phyloP scores from a whole-genome alignment of 768 basidiomycete genomes.

The Tricholoma hemisulphureum region DNA sequence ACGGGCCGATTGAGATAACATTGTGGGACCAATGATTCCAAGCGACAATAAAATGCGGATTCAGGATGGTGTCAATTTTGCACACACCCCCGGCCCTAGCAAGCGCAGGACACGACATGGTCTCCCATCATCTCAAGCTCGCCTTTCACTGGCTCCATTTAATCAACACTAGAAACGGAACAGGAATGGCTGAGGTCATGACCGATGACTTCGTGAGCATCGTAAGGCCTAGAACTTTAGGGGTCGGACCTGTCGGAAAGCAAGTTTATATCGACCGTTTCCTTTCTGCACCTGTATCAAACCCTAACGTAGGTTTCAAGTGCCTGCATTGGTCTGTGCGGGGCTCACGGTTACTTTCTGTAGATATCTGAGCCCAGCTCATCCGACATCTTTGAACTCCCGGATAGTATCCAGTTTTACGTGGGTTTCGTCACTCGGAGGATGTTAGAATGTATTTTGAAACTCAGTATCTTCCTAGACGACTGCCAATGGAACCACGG shows the following conservation, averaged over 20 bases:
- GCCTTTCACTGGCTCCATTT: background rate
- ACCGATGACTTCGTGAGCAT: background rate
- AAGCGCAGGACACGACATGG: too few relatives aligned
- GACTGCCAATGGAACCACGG: conserved; percentile 10
- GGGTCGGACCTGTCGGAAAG: background rate
- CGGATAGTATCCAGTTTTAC: conserved; percentile 7
- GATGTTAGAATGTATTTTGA: background rate
- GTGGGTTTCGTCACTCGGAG: conserved; percentile 3
- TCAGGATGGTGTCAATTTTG: too few relatives aligned
- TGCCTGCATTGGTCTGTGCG: too few relatives aligned
- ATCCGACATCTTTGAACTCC: conserved; percentile 8
- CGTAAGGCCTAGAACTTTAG: background rate
- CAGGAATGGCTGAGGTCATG: background rate
- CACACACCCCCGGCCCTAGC: too few relatives aligned
- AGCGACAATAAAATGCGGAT: too few relatives aligned
- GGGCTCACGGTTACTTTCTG: too few relatives aligned
- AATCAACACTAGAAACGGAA: background rate
- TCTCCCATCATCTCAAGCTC: background rate
- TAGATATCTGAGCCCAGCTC: conserved; percentile 1
- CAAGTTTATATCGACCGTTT: background rate
- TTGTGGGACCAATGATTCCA: too few relatives aligned
- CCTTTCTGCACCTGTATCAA: background rate
- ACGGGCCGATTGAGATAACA: too few relatives aligned
- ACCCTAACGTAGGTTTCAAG: background rate
- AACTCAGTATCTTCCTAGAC: conserved; percentile 6